A percentile compares a stretch with the other conserved stretches of the same genome.
phyloP scores from a whole-genome alignment of 176 grass and related monocot species.

The bread wheat (Triticum aestivum) region IWGSC_CS_RefSeq_v2.1 NC_057812.1:172477158-172477657 shows the following conservation, averaged over 20 bases:
- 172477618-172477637: too few relatives aligned
- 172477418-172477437: not conserved
- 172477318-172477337: slow-evolving; percentile 47
- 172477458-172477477: not conserved
- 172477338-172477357: slow-evolving; percentile 41
- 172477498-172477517: too few relatives aligned
- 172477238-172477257: not conserved
- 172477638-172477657: too few relatives aligned
- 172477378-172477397: slow-evolving; percentile 31
- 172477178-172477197: too few relatives aligned
- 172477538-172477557: too few relatives aligned
- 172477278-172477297: slow-evolving; percentile 48
- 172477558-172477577: too few relatives aligned
- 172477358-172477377: slow-evolving; percentile 40
- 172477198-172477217: not conserved
- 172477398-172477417: slow-evolving; percentile 23
- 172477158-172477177: not conserved
- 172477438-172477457: slow-evolving; percentile 5
- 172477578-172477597: too few relatives aligned
- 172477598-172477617: too few relatives aligned
- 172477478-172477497: too few relatives aligned
- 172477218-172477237: not conserved
- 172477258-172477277: not conserved
- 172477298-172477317: slow-evolving; percentile 21
- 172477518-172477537: too few relatives aligned